These are phyloP conservation scores for Mycena olivaceomarginata DNA, from an alignment of 768 basidiomycete genomes.

Conservation along the genomic window DNA sequence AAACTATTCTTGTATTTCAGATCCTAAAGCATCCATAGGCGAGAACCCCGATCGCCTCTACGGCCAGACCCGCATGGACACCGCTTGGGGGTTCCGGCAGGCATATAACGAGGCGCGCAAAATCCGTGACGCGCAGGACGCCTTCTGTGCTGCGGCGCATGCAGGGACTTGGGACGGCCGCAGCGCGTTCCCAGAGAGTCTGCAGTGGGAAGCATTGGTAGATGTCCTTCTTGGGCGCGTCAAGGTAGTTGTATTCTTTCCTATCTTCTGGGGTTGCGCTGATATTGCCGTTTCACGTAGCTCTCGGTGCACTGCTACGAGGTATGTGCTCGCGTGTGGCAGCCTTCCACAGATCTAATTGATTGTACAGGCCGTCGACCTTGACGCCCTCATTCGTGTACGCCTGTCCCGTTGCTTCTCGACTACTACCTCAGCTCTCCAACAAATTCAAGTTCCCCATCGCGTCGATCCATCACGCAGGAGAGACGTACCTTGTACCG, in stretches of 20 bases:
- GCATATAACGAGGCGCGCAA: constrained; percentile 83
- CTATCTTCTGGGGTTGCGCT: too few relatives aligned
- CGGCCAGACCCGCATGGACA: constrained; percentile 74
- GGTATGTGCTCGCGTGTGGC: constrained; percentile 43
- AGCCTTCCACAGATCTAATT: neutral
- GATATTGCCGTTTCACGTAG: constrained; percentile 36
- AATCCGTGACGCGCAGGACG: constrained; percentile 80
- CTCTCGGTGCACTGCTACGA: constrained; percentile 67
- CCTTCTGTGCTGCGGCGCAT: constrained; percentile 72
- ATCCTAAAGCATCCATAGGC: constrained; percentile 43
- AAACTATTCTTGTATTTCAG: neutral
- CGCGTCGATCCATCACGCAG: constrained; percentile 87
- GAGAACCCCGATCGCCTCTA: constrained; percentile 74
- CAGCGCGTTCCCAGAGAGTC: constrained; percentile 77
- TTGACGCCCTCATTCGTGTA: constrained; percentile 81
- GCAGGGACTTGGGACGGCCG: constrained; percentile 63
- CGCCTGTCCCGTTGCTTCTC: constrained; percentile 40
- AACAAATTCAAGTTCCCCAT: constrained; percentile 90
- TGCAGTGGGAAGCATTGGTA: constrained; percentile 83
- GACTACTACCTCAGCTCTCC: constrained; percentile 70
- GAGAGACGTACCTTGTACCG: constrained; percentile 89
- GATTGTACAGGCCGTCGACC: constrained; percentile 72
- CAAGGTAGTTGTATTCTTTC: constrained; percentile 67
- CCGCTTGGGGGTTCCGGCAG: constrained; percentile 80
- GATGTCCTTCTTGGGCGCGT: constrained; percentile 85